Evolutionary conservation across 768 basidiomycete genomes (phyloP).

Genomic region (Butyriboletus loyo): DNA sequence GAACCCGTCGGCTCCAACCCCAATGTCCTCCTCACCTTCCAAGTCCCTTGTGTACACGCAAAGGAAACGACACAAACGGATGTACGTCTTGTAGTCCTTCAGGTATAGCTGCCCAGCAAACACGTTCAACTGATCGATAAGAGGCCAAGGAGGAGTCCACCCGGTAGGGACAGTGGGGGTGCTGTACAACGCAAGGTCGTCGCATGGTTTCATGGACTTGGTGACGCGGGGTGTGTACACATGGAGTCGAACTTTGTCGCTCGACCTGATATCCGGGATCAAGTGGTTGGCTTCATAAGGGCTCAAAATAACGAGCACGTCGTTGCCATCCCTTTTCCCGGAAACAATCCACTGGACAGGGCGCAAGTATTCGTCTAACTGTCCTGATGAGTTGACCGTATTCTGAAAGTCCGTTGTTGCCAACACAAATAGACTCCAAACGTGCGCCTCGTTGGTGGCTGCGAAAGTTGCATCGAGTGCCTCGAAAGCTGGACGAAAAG

Average conservation of each 20-base stretch:
- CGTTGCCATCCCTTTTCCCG: neutral
- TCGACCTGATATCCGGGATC: conserved; percentile 34
- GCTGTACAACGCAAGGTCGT: conserved; percentile 26
- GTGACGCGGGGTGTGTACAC: conserved; percentile 40
- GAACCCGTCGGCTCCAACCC: conserved; percentile 19
- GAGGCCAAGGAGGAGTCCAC: neutral
- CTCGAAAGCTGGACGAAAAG: conserved; percentile 20
- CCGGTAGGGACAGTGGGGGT: conserved; percentile 1
- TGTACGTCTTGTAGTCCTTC: neutral
- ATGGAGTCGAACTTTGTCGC: conserved; percentile 37
- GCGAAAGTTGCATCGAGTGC: conserved; percentile 8
- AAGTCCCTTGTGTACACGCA: conserved; percentile 15
- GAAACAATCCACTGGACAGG: conserved; percentile 32
- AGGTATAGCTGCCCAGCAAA: neutral
- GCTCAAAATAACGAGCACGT: conserved; percentile 34
- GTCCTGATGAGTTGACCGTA: conserved; percentile 4
- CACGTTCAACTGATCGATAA: conserved; percentile 1
- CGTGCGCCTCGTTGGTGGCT: conserved; percentile 14
- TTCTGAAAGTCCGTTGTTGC: conserved; percentile 16
- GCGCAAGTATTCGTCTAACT: conserved; percentile 20
- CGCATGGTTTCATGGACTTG: conserved; percentile 35
- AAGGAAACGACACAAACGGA: neutral
- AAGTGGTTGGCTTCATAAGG: conserved; percentile 39
- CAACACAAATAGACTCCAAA: conserved; percentile 20
- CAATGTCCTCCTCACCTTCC: neutral